A percentile compares a stretch with the other conserved stretches of the same genome.
Evolutionary conservation across 2,329 filamentous ascomycete genomes (phyloP).

Genomic region (Claviceps sp.): DNA sequence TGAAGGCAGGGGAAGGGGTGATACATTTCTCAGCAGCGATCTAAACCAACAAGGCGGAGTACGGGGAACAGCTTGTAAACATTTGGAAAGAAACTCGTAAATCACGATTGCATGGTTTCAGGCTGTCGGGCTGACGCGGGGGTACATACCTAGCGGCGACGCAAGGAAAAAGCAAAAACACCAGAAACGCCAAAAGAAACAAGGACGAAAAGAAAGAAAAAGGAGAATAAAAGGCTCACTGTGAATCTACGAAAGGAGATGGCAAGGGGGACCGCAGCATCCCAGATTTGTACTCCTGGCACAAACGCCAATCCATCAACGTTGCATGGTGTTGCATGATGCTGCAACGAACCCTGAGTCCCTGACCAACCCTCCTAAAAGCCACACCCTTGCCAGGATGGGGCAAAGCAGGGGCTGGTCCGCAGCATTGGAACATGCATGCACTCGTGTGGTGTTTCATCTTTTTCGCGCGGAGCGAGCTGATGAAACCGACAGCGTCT

Average conservation of each 20-base stretch:
- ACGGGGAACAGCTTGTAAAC: not conserved
- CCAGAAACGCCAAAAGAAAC: not conserved
- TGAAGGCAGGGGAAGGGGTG: not conserved
- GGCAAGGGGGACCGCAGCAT: not conserved
- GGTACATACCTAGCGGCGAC: too few species aligned
- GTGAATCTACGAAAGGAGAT: too few species aligned
- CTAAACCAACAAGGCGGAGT: not conserved
- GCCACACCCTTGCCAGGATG: too few species aligned
- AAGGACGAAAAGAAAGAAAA: not conserved
- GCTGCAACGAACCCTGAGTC: not conserved
- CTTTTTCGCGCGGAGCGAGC: not conserved
- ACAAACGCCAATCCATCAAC: not conserved
- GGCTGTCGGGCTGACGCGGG: not conserved
- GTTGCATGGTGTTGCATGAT: not conserved
- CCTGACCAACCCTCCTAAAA: too few species aligned
- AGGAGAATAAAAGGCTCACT: too few species aligned
- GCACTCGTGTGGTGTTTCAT: constrained; percentile 3
- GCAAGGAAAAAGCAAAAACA: too few species aligned
- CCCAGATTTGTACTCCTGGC: not conserved
- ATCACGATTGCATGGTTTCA: not conserved
- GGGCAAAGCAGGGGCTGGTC: too few species aligned
- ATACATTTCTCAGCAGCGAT: too few species aligned
- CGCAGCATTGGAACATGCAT: not conserved
- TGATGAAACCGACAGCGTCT: constrained; percentile 3
- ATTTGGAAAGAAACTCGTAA: too few species aligned